Percentiles rank a stretch among this genome's conserved stretches.
phyloP scores from a whole-genome alignment of 108 stramenopile genomes.

The Nitzschia sp. region DNA sequence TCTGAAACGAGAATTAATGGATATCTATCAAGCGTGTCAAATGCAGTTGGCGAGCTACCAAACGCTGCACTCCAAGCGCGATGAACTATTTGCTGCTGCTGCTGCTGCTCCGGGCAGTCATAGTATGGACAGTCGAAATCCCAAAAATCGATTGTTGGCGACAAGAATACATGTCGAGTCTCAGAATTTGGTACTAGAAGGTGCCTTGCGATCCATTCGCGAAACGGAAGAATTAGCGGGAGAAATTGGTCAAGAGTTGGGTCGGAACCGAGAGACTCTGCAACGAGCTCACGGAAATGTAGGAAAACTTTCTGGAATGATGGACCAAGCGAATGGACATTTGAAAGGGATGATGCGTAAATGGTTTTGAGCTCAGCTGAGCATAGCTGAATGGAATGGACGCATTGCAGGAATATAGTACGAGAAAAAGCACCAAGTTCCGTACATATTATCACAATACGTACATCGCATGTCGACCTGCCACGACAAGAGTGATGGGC shows the following conservation, averaged over 20 bases:
- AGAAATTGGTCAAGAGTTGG: conserved; percentile 25
- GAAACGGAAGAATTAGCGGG: conserved; percentile 26
- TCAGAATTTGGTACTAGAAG: conserved; percentile 21
- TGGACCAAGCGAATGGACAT: conserved; percentile 24
- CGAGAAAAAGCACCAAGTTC: background rate
- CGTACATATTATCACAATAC: too few relatives aligned
- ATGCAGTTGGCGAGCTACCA: conserved; percentile 29
- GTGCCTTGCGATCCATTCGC: conserved; percentile 19
- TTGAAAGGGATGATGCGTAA: conserved; percentile 23
- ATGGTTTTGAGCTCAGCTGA: conserved; percentile 22
- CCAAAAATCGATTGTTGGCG: background rate
- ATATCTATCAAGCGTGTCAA: conserved; percentile 33
- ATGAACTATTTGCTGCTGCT: conserved; percentile 11
- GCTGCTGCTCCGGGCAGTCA: background rate
- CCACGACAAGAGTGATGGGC: too few relatives aligned
- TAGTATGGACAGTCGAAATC: background rate
- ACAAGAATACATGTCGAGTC: conserved; percentile 9
- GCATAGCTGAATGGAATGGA: too few relatives aligned
- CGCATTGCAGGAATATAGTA: too few relatives aligned
- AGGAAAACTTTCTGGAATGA: conserved; percentile 17
- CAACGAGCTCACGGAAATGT: conserved; percentile 22
- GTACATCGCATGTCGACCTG: too few relatives aligned
- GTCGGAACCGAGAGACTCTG: conserved; percentile 24
- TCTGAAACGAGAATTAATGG: conserved; percentile 28
- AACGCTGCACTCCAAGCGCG: conserved; percentile 11